Conservation (phyloP, 495 filamentous ascomycete species). For the Penicillium paxilli region DNA sequence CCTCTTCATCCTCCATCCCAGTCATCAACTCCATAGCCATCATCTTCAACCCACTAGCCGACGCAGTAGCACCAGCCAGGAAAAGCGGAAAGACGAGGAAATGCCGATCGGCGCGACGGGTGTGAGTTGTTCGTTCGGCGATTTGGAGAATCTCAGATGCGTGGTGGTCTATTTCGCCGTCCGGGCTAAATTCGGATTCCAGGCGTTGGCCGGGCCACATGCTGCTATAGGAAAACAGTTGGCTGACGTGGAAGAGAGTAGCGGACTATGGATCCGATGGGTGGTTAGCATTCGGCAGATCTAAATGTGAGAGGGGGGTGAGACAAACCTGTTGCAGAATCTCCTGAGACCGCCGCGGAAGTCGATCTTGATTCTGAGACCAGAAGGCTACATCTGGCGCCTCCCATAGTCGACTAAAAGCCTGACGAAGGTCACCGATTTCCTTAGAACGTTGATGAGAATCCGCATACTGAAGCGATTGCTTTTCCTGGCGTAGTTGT, state of each 20-base stretch:
- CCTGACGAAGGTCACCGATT: slow-evolving; percentile 34
- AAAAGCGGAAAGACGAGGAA: slow-evolving; percentile 59
- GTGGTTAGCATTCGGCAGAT: no score
- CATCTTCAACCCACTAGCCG: slow-evolving; percentile 43
- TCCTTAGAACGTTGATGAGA: slow-evolving; percentile 22
- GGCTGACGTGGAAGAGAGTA: slow-evolving; percentile 48
- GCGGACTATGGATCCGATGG: slow-evolving; percentile 31
- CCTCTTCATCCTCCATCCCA: slow-evolving; percentile 48
- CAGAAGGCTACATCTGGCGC: slow-evolving; percentile 34
- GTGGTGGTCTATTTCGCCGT: slow-evolving; percentile 45
- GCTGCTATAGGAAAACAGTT: slow-evolving; percentile 52
- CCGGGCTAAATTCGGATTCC: slow-evolving; percentile 27
- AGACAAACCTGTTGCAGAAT: slow-evolving; percentile 50
- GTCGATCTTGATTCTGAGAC: slow-evolving; percentile 35
- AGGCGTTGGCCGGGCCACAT: slow-evolving; percentile 50
- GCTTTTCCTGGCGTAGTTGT: slow-evolving; percentile 33
- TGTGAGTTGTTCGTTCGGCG: slow-evolving; percentile 30
- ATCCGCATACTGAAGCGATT: slow-evolving; percentile 9
- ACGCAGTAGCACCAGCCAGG: slow-evolving; percentile 51
- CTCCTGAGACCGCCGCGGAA: slow-evolving; percentile 41
- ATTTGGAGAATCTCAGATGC: slow-evolving; percentile 45
- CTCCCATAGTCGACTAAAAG: slow-evolving; percentile 44
- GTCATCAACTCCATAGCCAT: slow-evolving; percentile 51
- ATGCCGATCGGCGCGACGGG: slow-evolving; percentile 37
- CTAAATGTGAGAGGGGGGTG: no score